A percentile compares a stretch with the other conserved stretches of the same genome.
Evolutionary conservation across 768 basidiomycete genomes (phyloP).

Genomic region (Boletellus emodensis): DNA sequence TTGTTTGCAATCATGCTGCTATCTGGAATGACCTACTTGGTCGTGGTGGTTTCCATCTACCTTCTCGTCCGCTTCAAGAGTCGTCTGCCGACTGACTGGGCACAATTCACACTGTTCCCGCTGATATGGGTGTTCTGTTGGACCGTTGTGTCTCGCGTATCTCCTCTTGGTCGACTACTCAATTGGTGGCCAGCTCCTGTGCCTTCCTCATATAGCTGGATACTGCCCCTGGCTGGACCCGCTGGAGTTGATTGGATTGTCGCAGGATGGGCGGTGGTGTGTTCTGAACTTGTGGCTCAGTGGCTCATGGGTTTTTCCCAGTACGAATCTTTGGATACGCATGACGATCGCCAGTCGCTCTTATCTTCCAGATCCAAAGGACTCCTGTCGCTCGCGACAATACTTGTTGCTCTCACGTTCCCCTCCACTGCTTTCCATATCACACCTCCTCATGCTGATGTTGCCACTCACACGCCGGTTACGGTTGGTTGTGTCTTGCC

Average conservation of each 20-base stretch:
- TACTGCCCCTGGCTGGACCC: slow-evolving; percentile 54
- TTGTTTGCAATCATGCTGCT: slow-evolving; percentile 42
- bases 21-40: slow-evolving; percentile 41
- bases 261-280: slow-evolving; percentile 71
- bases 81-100: slow-evolving; percentile 33
- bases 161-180: slow-evolving; percentile 66
- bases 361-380: slow-evolving; percentile 23
- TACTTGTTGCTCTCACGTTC: slow-evolving; percentile 45
- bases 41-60: slow-evolving; percentile 40
- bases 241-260: slow-evolving; percentile 66
- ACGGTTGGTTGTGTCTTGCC: slow-evolving; percentile 69
- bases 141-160: slow-evolving; percentile 49
- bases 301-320: slow-evolving; percentile 52
- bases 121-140: slow-evolving; percentile 65
- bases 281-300: slow-evolving; percentile 47
- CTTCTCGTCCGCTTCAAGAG: slow-evolving; percentile 35
- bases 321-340: slow-evolving; percentile 11
- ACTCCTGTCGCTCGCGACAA: slow-evolving; percentile 34
- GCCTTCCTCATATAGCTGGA: slow-evolving; percentile 58
- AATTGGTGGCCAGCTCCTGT: slow-evolving; percentile 61
- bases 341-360: neutral
- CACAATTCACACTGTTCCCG: slow-evolving; percentile 58
- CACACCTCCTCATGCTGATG: slow-evolving; percentile 37
- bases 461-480: slow-evolving; percentile 48
- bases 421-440: slow-evolving; percentile 51